Base-by-base conservation (phyloP, 768 basidiomycete species). In the Flagelloscypha sp. region DNA sequence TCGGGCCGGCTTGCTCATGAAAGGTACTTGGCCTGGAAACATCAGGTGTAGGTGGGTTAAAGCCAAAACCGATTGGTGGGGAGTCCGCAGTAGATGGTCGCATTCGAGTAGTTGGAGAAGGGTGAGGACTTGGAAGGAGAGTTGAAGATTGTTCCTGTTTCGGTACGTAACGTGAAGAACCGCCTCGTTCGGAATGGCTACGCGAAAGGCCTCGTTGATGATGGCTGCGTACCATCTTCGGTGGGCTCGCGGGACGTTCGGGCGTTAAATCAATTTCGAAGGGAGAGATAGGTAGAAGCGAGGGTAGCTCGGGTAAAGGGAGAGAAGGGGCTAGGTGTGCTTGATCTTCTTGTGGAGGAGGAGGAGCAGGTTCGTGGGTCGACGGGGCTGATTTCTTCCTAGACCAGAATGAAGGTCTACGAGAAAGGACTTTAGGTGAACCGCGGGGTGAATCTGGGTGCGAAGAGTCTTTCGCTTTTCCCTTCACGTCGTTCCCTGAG, bases 351-450 rank as follows among this genome's bases (percentile, higher is more conserved):
- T 11, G 24, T 27, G 38, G 36, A 37, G 30, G 4, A 34, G 37
- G 25, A 18, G 22, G 18, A 12, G 35, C 30, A 11, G 34, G 25
- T 18, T 18, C 36, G 11, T 44, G 30, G 13, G 41, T 41, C 20
- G 47, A 45, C 6, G 54, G 50, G 16, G 52, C 44, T 11, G 54
- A 41, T 39, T 72, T 65, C 56, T 65, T 76, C 40, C 72, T 69
- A 30, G 59, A 62, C 80, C 81, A 84, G 47, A 84, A 83, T 5
- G 83, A 84, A 7, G 74, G 48, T 51, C 74, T 75, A 33, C 79
- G 72, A 8, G 67, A 56, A 21, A 79, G 43, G 4, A 63, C 47
- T 25, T 66, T 70, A 6, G 65, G 53, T 13, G 57, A 42, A 5
- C 52, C n/a, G 35, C 50, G 54, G 5, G 56, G 38, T 24, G 50